Conservation (phyloP, 2,329 filamentous ascomycete species). For the Pyricularia sp. region DNA sequence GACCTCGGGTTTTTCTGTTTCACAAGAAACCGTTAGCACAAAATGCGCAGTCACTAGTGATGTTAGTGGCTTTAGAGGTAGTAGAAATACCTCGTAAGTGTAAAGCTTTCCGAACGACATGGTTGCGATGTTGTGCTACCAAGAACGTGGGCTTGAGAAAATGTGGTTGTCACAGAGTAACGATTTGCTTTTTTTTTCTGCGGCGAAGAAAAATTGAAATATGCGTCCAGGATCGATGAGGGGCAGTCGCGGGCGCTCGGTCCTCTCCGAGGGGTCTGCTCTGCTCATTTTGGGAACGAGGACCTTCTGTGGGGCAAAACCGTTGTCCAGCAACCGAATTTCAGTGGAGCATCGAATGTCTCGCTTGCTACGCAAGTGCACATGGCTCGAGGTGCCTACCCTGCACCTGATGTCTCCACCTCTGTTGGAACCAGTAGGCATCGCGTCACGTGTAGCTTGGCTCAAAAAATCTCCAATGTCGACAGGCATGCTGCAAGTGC, state of each 20-base stretch:
- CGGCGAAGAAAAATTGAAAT: neutral
- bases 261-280: neutral
- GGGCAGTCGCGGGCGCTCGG: slow-evolving; percentile 1
- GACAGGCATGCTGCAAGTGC: neutral
- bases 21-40: neutral
- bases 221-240: neutral
- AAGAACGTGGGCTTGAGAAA: slow-evolving; percentile 10
- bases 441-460: neutral
- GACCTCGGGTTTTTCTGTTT: slow-evolving; percentile 78
- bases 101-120: slow-evolving; percentile 99
- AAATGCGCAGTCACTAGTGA: neutral
- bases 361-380: neutral
- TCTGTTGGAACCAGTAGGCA: too few relatives aligned
- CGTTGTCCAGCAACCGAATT: neutral
- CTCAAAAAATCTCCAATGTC: slow-evolving; percentile 5
- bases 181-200: neutral
- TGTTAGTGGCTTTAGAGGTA: neutral
- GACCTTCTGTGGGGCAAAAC: neutral
- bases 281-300: neutral
- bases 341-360: neutral
- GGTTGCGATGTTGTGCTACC: slow-evolving; percentile 10
- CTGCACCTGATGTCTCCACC: neutral
- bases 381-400: neutral
- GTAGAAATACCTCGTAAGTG: slow-evolving; percentile 60
- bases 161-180: slow-evolving; percentile 10